Evolutionary conservation across 345 rosid genomes (phyloP).

Genomic region (Lepidium aucheri): DNA sequence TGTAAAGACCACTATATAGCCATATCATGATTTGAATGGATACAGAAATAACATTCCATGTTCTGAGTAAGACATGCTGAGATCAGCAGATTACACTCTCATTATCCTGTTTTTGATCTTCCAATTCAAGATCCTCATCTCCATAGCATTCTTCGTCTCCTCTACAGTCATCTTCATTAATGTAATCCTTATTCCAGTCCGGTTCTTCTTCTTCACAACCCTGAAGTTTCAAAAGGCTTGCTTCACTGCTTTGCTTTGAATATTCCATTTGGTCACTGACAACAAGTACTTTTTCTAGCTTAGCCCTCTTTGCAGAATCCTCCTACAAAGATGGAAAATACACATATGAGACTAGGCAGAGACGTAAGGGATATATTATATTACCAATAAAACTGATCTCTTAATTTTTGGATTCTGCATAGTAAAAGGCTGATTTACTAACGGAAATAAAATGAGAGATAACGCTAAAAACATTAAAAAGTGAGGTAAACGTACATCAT

Average conservation of each 20-base stretch:
- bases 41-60: not conserved
- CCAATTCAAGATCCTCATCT: not conserved
- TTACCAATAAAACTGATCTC: not conserved
- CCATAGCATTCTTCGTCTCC: constrained; percentile 1
- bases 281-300: not conserved
- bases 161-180: constrained; percentile 3
- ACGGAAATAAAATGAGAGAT: not conserved
- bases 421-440: not conserved
- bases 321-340: constrained; percentile 18
- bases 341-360: constrained; percentile 1
- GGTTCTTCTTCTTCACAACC: constrained; percentile 1
- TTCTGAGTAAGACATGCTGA: not conserved
- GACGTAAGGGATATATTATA: not conserved
- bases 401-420: not conserved
- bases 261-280: not conserved
- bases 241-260: constrained; percentile 13
- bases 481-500: constrained; percentile 17
- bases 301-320: constrained; percentile 15
- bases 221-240: not conserved
- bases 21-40: not conserved
- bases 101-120: constrained; percentile 1
- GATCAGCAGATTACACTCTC: constrained; percentile 22
- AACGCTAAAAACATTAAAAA: not conserved
- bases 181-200: constrained; percentile 4
- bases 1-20: not conserved